Percentiles rank a stretch among this genome's conserved stretches.
These are phyloP conservation scores for Schwanniomyces sp. DNA, from an alignment of 805 yeast genomes.

Conservation along the genomic window DNA sequence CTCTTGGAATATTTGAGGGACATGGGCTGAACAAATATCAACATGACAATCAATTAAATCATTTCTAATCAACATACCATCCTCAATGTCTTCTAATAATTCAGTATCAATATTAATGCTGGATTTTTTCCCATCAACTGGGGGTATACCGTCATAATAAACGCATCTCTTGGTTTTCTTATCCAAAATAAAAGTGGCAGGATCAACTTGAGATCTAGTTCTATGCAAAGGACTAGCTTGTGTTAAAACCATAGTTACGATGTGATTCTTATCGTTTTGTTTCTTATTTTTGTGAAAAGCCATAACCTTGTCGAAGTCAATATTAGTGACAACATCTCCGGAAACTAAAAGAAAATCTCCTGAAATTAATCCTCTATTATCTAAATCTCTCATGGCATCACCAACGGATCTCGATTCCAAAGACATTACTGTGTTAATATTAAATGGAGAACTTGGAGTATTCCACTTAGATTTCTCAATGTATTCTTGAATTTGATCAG, in stretches of 20 bases:
- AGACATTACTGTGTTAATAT: constrained; percentile 73
- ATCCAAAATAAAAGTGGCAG: constrained; percentile 84
- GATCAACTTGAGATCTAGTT: constrained; percentile 76
- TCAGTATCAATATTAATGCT: constrained; percentile 76
- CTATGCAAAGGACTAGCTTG: constrained; percentile 83
- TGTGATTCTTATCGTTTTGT: constrained; percentile 80
- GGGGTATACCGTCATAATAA: constrained; percentile 78
- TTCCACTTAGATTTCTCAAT: constrained; percentile 75
- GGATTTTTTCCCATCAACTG: constrained; percentile 36
- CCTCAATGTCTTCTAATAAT: constrained; percentile 67
- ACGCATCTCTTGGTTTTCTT: constrained; percentile 72
- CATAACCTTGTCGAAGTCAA: constrained; percentile 74
- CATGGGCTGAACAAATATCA: constrained; percentile 92
- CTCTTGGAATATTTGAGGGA: constrained; percentile 93
- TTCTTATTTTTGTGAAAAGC: constrained; percentile 72
- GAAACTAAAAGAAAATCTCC: constrained; percentile 88
- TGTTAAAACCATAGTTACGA: constrained; percentile 89
- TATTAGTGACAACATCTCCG: constrained; percentile 94
- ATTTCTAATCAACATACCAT: constrained; percentile 77
- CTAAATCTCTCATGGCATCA: constrained; percentile 95
- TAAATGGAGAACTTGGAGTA: constrained; percentile 72
- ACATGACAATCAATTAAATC: constrained; percentile 96
- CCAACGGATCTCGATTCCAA: constrained; percentile 91
- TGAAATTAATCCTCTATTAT: constrained; percentile 82
- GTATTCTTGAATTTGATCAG: constrained; percentile 82